Percentiles rank a stretch among this genome's conserved stretches.
Evolutionary conservation across 129 eudicot species (phyloP).

Genomic region (Calendula officinalis): DNA sequence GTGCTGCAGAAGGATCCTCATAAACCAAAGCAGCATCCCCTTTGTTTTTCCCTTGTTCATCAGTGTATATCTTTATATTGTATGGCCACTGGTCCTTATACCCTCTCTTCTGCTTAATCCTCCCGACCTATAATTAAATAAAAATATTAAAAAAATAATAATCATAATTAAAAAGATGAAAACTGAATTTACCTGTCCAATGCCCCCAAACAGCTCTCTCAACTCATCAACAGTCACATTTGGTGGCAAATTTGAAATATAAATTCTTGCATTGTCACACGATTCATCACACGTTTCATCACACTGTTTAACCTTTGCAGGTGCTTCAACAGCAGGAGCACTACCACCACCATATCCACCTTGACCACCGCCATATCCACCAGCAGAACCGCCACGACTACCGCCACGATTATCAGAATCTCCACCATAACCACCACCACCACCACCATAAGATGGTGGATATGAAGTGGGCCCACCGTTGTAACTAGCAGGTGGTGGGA

Average conservation of each 20-base stretch:
- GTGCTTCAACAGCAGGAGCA: slow-evolving; percentile 52
- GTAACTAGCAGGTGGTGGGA: slow-evolving; percentile 90
- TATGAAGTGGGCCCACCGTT: slow-evolving; percentile 80
- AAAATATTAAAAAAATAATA: too few relatives aligned
- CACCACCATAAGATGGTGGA: slow-evolving; percentile 91
- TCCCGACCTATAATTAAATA: slow-evolving; percentile 60
- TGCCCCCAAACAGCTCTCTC: slow-evolving; percentile 83
- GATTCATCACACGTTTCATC: slow-evolving; percentile 90
- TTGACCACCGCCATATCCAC: slow-evolving; percentile 68
- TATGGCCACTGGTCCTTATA: slow-evolving; percentile 99
- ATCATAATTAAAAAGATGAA: background rate
- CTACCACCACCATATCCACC: slow-evolving; percentile 55
- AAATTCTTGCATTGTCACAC: slow-evolving; percentile 88
- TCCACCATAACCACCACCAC: slow-evolving; percentile 65
- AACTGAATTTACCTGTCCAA: slow-evolving; percentile 73
- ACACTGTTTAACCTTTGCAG: slow-evolving; percentile 81
- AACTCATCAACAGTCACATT: slow-evolving; percentile 87
- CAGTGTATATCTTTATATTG: slow-evolving; percentile 86
- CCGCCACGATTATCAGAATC: slow-evolving; percentile 58
- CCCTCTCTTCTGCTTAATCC: slow-evolving; percentile 93
- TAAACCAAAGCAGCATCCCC: slow-evolving; percentile 94
- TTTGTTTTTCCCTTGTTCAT: slow-evolving; percentile 84
- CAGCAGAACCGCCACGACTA: slow-evolving; percentile 65
- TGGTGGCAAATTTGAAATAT: slow-evolving; percentile 91
- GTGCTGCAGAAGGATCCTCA: slow-evolving; percentile 99